A percentile compares a stretch with the other conserved stretches of the same genome.
Conservation (phyloP, 2,329 filamentous ascomycete species). For the Ceratocystiopsis minuta region DNA sequence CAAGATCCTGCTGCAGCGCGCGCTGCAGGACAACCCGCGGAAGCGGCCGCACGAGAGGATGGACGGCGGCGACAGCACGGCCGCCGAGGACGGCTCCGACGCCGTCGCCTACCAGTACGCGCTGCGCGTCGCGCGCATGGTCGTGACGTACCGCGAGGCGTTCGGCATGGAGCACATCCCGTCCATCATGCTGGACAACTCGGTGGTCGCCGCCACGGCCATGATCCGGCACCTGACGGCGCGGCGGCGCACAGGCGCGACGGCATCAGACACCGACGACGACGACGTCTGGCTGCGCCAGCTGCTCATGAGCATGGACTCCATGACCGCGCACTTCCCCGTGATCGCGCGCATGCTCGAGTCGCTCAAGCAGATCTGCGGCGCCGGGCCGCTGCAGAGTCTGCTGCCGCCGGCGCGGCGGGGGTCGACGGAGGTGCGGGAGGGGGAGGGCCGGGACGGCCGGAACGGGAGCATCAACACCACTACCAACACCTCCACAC, state of each 20-base stretch:
- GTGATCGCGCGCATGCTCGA: slow-evolving; percentile 5
- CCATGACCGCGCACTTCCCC: slow-evolving; percentile 3
- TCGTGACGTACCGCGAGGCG: slow-evolving; percentile 4
- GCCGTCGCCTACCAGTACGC: slow-evolving; percentile 1
- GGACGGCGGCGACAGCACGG: not conserved
- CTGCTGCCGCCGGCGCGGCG: not conserved
- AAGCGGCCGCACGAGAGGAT: not conserved
- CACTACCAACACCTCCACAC: no score
- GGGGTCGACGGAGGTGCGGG: not conserved
- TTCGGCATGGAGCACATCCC: slow-evolving; percentile 5
- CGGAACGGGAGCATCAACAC: no score
- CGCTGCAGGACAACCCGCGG: not conserved
- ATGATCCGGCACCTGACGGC: slow-evolving; percentile 1
- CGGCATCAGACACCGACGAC: not conserved
- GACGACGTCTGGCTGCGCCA: slow-evolving; percentile 1
- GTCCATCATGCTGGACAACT: slow-evolving; percentile 5
- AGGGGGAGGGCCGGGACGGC: not conserved
- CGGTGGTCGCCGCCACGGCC: slow-evolving; percentile 3
- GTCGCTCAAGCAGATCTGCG: slow-evolving; percentile 2
- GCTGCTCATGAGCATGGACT: slow-evolving; percentile 1
- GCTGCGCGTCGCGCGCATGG: slow-evolving; percentile 2
- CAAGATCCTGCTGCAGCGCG: slow-evolving; percentile 2
- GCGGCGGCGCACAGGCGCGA: not conserved
- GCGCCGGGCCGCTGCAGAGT: not conserved
- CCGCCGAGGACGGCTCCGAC: not conserved